These are phyloP conservation scores for Martiniozyma asiatica DNA, from an alignment of 1,139 yeast genomes.

Conservation along the genomic window DNA sequence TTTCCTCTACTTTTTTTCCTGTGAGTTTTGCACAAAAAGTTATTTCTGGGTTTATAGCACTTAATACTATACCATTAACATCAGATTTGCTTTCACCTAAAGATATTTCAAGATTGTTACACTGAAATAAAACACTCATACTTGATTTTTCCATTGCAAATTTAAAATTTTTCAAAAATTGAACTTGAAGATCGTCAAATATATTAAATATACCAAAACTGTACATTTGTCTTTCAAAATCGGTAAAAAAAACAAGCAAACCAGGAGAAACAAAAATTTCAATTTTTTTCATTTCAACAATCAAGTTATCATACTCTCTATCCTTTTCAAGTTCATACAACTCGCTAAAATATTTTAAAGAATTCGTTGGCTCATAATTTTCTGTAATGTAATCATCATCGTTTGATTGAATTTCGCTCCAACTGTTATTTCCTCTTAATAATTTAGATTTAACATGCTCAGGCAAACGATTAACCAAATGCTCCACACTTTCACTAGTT, in stretches of 20 bases:
- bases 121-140: conserved; percentile 1
- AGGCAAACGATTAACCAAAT: conserved; percentile 26
- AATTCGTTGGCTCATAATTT: conserved; percentile 5
- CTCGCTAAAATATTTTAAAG: conserved; percentile 6
- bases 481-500: conserved; percentile 30
- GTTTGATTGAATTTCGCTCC: not conserved
- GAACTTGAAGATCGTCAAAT: conserved; percentile 55
- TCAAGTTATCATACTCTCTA: conserved; percentile 40
- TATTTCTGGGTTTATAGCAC: conserved; percentile 1
- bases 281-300: conserved; percentile 40
- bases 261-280: conserved; percentile 29
- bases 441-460: conserved; percentile 12
- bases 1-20: conserved; percentile 4
- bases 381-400: conserved; percentile 10
- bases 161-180: conserved; percentile 30
- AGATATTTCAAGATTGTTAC: conserved; percentile 3
- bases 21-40: not conserved
- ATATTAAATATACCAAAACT: conserved; percentile 28
- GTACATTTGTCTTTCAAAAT: conserved; percentile 25
- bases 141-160: conserved; percentile 1
- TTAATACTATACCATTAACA: conserved; percentile 2
- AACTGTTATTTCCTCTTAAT: conserved; percentile 1
- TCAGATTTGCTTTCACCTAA: conserved; percentile 1
- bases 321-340: conserved; percentile 12
- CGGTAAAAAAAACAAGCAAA: conserved; percentile 24